phyloP scores from a whole-genome alignment of 495 filamentous ascomycete genomes.

The Hyaloscypha bicolor region DNA sequence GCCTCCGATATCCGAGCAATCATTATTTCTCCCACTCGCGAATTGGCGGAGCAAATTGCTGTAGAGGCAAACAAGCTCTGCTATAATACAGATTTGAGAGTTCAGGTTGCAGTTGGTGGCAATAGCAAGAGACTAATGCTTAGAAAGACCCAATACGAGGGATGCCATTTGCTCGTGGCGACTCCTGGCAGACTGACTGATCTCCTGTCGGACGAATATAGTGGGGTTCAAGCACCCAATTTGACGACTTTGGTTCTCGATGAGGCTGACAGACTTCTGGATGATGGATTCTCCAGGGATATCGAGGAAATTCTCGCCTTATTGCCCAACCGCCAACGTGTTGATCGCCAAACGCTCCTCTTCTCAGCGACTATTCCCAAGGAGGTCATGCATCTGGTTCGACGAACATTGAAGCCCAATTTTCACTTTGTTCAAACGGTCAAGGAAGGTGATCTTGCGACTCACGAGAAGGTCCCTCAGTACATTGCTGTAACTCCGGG shows the following conservation, averaged over 20 bases:
- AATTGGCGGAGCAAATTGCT: constrained; percentile 94
- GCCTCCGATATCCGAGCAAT: constrained; percentile 80
- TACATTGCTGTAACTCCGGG: constrained; percentile 63
- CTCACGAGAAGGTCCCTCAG: constrained; percentile 84
- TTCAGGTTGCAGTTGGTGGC: constrained; percentile 90
- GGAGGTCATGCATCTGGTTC: constrained; percentile 79
- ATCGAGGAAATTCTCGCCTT: constrained; percentile 67
- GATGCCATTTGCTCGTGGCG: constrained; percentile 88
- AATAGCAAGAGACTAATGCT: constrained; percentile 71
- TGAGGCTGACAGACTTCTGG: constrained; percentile 90
- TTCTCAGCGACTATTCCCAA: constrained; percentile 90
- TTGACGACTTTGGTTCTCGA: constrained; percentile 85
- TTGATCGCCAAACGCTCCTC: constrained; percentile 84
- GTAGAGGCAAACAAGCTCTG: constrained; percentile 77
- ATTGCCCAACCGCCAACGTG: constrained; percentile 60
- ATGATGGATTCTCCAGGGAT: constrained; percentile 83
- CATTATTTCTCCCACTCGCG: constrained; percentile 91
- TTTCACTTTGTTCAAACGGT: constrained; percentile 88
- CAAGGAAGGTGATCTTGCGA: constrained; percentile 74
- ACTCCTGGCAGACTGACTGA: constrained; percentile 91
- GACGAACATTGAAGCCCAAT: constrained; percentile 62
- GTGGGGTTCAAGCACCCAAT: constrained; percentile 69
- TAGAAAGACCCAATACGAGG: constrained; percentile 61
- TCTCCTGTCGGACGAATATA: constrained; percentile 69
- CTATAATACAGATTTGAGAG: constrained; percentile 64